phyloP scores from a whole-genome alignment of 352 stramenopile genomes.

The Pythium guiyangense region DNA sequence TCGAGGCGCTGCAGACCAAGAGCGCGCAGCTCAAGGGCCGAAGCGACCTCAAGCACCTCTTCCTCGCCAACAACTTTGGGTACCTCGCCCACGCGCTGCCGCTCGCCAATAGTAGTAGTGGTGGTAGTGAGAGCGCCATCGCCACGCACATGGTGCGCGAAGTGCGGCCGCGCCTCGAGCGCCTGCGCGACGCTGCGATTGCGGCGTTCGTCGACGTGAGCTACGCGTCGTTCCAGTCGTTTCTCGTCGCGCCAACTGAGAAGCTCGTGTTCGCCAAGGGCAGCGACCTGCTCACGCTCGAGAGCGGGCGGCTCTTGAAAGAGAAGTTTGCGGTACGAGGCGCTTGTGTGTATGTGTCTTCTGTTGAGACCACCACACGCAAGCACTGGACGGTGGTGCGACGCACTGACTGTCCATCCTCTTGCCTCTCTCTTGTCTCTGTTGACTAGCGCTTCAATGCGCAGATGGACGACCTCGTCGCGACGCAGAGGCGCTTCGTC shows the following conservation, averaged over 20 bases:
- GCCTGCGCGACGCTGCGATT: slow-evolving; percentile 82
- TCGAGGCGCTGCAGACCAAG: slow-evolving; percentile 53
- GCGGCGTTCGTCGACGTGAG: slow-evolving; percentile 87
- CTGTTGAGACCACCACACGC: neutral
- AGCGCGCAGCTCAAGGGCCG: slow-evolving; percentile 47
- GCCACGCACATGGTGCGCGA: slow-evolving; percentile 46
- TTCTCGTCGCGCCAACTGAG: no score
- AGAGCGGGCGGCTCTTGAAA: slow-evolving; percentile 88
- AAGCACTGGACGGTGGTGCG: no score
- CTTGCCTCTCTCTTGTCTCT: no score
- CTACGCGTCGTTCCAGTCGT: no score
- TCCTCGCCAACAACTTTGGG: slow-evolving; percentile 93
- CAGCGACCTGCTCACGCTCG: no score
- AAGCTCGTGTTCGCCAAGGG: no score
- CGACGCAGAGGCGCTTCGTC: slow-evolving; percentile 67
- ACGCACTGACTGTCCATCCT: neutral
- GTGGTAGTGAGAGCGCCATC: slow-evolving; percentile 30
- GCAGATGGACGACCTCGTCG: slow-evolving; percentile 63
- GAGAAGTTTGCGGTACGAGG: slow-evolving; percentile 87
- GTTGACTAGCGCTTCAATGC: slow-evolving; percentile 65
- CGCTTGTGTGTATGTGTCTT: no score
- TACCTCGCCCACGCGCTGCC: slow-evolving; percentile 85
- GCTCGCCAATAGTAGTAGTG: no score
- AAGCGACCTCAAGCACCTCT: slow-evolving; percentile 73
- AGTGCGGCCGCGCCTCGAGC: slow-evolving; percentile 81